phyloP scores from a whole-genome alignment of 2,329 filamentous ascomycete species.

The Botryotinia calthae region DNA sequence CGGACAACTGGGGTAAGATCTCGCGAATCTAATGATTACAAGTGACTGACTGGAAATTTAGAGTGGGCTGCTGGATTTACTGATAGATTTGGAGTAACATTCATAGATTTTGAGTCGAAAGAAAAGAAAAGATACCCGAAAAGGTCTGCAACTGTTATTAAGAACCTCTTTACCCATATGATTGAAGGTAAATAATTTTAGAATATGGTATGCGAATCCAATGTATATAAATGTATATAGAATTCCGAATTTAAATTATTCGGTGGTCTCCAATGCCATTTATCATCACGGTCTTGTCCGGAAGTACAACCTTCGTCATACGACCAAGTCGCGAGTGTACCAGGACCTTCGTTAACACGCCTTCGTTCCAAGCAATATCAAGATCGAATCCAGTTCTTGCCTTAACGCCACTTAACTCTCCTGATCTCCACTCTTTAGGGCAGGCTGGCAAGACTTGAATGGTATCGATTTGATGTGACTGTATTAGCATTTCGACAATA shows the following conservation, averaged over 20 bases:
- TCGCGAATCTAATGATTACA: background rate
- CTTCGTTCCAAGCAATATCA: background rate
- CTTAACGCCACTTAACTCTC: background rate
- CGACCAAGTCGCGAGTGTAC: background rate
- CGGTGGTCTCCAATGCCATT: background rate
- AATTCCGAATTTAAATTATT: background rate
- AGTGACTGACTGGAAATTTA: background rate
- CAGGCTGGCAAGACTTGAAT: constrained; percentile 5
- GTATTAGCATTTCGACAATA: constrained; percentile 47
- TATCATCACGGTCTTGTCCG: background rate
- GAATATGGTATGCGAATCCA: background rate
- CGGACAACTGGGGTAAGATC: constrained; percentile 51
- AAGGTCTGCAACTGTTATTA: constrained; percentile 72
- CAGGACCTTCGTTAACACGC: background rate
- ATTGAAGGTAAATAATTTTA: constrained; percentile 54
- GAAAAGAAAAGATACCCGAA: constrained; percentile 77
- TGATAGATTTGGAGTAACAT: constrained; percentile 79
- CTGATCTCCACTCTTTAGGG: constrained; percentile 4
- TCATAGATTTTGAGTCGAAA: constrained; percentile 69
- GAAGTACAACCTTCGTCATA: background rate
- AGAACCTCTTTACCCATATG: constrained; percentile 66
- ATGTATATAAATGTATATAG: background rate
- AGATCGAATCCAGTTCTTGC: background rate
- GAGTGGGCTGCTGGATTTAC: constrained; percentile 71
- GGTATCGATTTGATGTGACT: constrained; percentile 36